Base-by-base conservation (phyloP, 345 rosid species). In the Citrus trifoliata region DNA sequence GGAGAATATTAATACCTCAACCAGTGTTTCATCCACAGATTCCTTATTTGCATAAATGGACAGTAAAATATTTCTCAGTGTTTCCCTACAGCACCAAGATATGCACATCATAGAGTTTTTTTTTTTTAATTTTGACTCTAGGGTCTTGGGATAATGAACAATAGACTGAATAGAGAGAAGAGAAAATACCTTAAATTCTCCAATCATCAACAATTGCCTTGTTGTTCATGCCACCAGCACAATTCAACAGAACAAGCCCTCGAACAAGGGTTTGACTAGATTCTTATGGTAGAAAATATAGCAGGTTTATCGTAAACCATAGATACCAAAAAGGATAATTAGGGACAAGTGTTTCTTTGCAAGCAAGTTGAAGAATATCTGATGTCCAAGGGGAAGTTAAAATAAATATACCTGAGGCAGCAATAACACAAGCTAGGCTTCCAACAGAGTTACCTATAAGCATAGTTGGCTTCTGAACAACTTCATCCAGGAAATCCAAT, bases 141-240 rank as follows among this genome's bases (percentile, higher is more conserved):
- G 65, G 58, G 62, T 30, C 42, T 67, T 18, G 13, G 42, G 13
- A 27, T 2, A 8, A 30, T 13, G 35, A 58, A 25, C 3, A 32
- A 18, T 24, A 28, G 28, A n/a, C 30, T 32, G 63, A 62, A 53
- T 22, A 18, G 19, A 73, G 25, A 71, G 53, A 13, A 13, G 38
- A 48, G 14, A 48, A 3, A 48, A 40, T 87, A 89, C 98, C 89
- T 95, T 58, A 85, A 82, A 95, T 92, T 89, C 98, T 90, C 98
- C 98, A 95, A 86, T 95, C 97, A 32, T 95, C 95, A 77, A 95
- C 92, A 73, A 93, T 83, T 2, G 97, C 95, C 86, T 95, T 93
- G 85, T 93, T 92, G 86, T 95, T 95, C 98, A 95, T 93, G 70
- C 98, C 98, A 79, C 98, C 98, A 35, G 98, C 88, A 83, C 97